Evolutionary conservation across 352 stramenopile genomes (phyloP).

Genomic region (Globisporangium nagaii): DNA sequence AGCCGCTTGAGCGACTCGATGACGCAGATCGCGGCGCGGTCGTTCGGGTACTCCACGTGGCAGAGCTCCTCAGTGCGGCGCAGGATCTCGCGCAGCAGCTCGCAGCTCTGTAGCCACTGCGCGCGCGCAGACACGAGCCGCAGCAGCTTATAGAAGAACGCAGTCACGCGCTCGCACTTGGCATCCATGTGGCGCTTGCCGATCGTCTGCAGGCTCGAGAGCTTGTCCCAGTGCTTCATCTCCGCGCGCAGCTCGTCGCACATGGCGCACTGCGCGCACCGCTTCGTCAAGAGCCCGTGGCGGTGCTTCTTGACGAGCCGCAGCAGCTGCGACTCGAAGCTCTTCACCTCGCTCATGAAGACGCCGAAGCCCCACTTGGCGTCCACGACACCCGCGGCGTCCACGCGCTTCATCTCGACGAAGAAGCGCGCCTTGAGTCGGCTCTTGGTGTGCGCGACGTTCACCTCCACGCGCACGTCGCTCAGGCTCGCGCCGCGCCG

Average conservation of each 20-base stretch:
- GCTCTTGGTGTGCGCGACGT: slow-evolving; percentile 41
- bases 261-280: slow-evolving; percentile 24
- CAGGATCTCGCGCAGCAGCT: slow-evolving; percentile 43
- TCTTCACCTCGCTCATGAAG: slow-evolving; percentile 31
- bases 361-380: slow-evolving; percentile 16
- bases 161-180: slow-evolving; percentile 40
- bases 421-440: slow-evolving; percentile 45
- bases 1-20: slow-evolving; percentile 42
- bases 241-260: slow-evolving; percentile 37
- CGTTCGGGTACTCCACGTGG: slow-evolving; percentile 44
- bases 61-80: slow-evolving; percentile 38
- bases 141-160: slow-evolving; percentile 48
- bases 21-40: slow-evolving; percentile 28
- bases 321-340: slow-evolving; percentile 30
- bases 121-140: slow-evolving; percentile 26
- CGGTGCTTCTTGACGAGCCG: slow-evolving; percentile 31
- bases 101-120: slow-evolving; percentile 43
- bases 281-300: slow-evolving; percentile 2
- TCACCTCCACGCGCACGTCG: slow-evolving; percentile 40
- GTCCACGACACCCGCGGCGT: slow-evolving; percentile 1
- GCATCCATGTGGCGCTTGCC: slow-evolving; percentile 39
- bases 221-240: slow-evolving; percentile 28
- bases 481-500: slow-evolving; percentile 45
- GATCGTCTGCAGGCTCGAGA: slow-evolving; percentile 35
- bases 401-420: slow-evolving; percentile 34